Base-by-base conservation (phyloP, 495 filamentous ascomycete genomes). In the Evansstolkia leycettana region DNA sequence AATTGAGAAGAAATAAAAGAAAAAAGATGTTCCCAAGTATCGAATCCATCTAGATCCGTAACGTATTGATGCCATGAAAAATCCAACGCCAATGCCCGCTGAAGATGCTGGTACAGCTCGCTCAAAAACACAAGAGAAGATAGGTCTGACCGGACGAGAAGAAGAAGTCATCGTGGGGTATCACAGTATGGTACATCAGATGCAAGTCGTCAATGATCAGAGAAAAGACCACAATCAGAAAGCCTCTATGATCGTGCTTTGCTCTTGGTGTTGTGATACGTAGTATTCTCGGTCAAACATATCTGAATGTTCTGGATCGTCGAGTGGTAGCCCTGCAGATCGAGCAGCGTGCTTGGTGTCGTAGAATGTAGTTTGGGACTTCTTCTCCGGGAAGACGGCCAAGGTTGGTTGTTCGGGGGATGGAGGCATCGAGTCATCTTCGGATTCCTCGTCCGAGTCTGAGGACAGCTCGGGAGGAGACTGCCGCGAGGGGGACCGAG, bases 381-480 rank as follows among this genome's bases (percentile, higher is more conserved):
- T 58, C 65, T 88, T 83, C 45, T 80, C 72, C 26, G 78, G 67
- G 52, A 89, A 84, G 25, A 76, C 62, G 42, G 80, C 71, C 35
- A 86, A 64, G 1, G 74, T 67, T 3, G 62, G 57, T 46, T 70
- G 60, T 36, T 80, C 80, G 31, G 89, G 88, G 36, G 89, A 93
- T n/a, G 82, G 77, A 20, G 88, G 87, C 69, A 84, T 82, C 18
- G 75, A 67, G 36, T 82, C 78, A 39, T 82, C 78, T 31, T 83
- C 78, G 0, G 80, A 83, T 44, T 82, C 79, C 26, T 72, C 75
- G 38, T 73, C 75, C 2, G 54, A 62, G 42, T 78, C 75, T 46
- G 82, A 67, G 19, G 82, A 68, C 44, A 94, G 75, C 60, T 88
- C 86, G 24, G 87, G 85, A 44, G 84, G 78, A 34, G 76, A 72